phyloP scores from a whole-genome alignment of 352 stramenopile genomes.

The Phytophthora sojae region DNA sequence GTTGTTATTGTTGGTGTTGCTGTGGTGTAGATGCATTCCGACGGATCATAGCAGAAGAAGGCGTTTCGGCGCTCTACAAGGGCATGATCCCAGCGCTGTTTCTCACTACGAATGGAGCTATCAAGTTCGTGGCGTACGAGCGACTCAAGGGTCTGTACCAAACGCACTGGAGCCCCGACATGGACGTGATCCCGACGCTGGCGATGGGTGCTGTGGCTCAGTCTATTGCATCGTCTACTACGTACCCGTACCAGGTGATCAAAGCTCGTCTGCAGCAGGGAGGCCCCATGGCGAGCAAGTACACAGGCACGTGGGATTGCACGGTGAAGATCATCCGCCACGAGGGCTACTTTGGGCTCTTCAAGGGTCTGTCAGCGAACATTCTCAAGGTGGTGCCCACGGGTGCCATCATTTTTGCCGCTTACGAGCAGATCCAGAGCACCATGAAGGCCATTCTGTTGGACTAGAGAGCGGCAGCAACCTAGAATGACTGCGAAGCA shows the following conservation, averaged over 20 bases:
- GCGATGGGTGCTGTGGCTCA: slow-evolving; percentile 84
- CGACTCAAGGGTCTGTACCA: slow-evolving; percentile 75
- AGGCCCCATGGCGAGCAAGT: slow-evolving; percentile 80
- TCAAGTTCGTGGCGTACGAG: slow-evolving; percentile 94
- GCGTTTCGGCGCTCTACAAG: slow-evolving; percentile 94
- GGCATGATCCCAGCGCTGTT: slow-evolving; percentile 95
- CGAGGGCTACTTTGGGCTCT: slow-evolving; percentile 95
- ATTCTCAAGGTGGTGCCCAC: slow-evolving; percentile 96
- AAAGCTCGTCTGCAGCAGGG: slow-evolving; percentile 96
- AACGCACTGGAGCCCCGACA: slow-evolving; percentile 61
- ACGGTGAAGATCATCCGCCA: slow-evolving; percentile 89
- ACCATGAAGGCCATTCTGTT: slow-evolving; percentile 57
- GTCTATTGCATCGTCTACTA: slow-evolving; percentile 85
- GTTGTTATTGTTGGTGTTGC: slow-evolving; percentile 9
- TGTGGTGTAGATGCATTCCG: slow-evolving; percentile 85
- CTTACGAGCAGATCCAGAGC: slow-evolving; percentile 86
- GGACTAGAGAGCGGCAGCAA: slow-evolving; percentile 37
- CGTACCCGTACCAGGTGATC: slow-evolving; percentile 97
- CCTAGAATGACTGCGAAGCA: slow-evolving; percentile 27
- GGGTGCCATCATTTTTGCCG: slow-evolving; percentile 94
- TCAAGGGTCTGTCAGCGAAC: slow-evolving; percentile 96
- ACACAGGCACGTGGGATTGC: slow-evolving; percentile 92
- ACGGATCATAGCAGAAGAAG: slow-evolving; percentile 96
- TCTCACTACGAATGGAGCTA: slow-evolving; percentile 96
- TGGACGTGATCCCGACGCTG: slow-evolving; percentile 76